Percentiles rank a stretch among this genome's conserved stretches.
Conservation (phyloP, 305 asterid genomes). For the Rubia occidens region DNA sequence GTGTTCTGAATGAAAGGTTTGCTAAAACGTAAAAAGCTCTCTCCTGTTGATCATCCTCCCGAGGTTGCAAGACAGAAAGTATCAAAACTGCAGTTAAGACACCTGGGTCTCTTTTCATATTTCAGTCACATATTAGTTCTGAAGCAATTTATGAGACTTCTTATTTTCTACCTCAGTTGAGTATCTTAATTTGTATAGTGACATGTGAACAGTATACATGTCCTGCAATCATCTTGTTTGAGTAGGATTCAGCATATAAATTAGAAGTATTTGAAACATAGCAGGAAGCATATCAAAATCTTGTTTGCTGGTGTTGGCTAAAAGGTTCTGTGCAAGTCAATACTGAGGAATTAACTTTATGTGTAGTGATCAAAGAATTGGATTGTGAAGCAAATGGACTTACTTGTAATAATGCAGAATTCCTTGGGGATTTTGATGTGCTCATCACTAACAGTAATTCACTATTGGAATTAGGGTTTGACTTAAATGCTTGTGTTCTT, state of each 20-base stretch:
- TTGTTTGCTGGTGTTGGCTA: background rate
- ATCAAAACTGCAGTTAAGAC: slow-evolving; percentile 69
- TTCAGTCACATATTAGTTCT: background rate
- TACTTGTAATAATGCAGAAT: background rate
- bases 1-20: slow-evolving; percentile 42
- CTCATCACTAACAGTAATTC: background rate
- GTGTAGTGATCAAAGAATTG: slow-evolving; percentile 1
- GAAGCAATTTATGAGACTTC: background rate
- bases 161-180: background rate
- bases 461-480: background rate
- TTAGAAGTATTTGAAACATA: background rate
- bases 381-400: background rate
- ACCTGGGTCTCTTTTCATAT: slow-evolving; percentile 14
- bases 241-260: background rate
- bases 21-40: slow-evolving; percentile 72
- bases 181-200: background rate
- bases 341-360: background rate
- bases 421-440: background rate
- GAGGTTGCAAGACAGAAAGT: slow-evolving; percentile 50
- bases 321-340: background rate
- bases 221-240: background rate
- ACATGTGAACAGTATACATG: background rate
- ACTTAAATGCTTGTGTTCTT: background rate
- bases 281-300: background rate
- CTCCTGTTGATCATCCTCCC: slow-evolving; percentile 62